Base-by-base conservation (phyloP, 2,329 filamentous ascomycete species). In the Curvularia hawaiiensis region DNA sequence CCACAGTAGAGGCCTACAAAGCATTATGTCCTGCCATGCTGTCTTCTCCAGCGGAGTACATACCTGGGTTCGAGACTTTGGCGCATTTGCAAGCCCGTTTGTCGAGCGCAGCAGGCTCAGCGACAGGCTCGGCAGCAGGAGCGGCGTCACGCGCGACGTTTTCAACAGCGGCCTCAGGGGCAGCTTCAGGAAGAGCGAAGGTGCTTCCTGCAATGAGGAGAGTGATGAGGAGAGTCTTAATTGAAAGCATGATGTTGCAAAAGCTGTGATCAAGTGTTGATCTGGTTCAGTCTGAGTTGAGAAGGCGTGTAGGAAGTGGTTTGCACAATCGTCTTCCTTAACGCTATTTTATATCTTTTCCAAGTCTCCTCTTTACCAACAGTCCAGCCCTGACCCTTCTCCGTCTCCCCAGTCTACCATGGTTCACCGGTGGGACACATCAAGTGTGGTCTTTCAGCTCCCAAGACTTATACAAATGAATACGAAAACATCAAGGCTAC, bases 1-100 rank as follows among this genome's bases (percentile, higher is more conserved):
- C 50, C 50, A 22, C 50, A 52, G 22, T 52, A 52, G 24, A 45
- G 31, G n/a, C 50, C 50, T 46, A 8, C 8, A 16, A 6, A 6
- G 1, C n/a, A 14, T 50, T 47, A 47, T 44, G 24, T 28, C 14
- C 14, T 44, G 6, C 12, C 14, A 14, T 50, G 10, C 10, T n/a
- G 10, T 5, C 10, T 16, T 40, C n/a, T 47, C 11, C 14, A 14
- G 31, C 9, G 28, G 18, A 35, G 40, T 43, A 58, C 45, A 35
- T 31, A 50, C 56, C 56, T 30, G 47, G 45, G 12, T 51, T 52
- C 12, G 31, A 48, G 18, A 58, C 52, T 39, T 49, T 54, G n/a
- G 16, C 11, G 3, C 56, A 58, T 14, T 30, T 54, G 30, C 51
- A 58, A 16, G 47, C 54, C 38, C 50, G 56, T 20, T 52, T 58